These are phyloP conservation scores for Hebeloma cylindrosporum DNA, from an alignment of 768 basidiomycete genomes.

Conservation along the genomic window DNA sequence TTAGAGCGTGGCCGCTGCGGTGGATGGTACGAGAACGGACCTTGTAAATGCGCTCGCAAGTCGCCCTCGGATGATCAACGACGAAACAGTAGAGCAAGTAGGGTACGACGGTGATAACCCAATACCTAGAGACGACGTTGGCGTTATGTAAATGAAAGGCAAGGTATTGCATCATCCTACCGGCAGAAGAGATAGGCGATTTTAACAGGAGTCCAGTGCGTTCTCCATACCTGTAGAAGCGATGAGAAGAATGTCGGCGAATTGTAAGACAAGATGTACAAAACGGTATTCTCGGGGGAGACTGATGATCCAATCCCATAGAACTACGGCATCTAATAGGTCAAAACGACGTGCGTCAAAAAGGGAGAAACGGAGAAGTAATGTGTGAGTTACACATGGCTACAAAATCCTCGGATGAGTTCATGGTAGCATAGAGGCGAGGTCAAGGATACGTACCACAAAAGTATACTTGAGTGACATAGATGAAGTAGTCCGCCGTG, in stretches of 20 bases:
- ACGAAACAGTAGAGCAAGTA: constrained; percentile 79
- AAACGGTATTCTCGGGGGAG: constrained; percentile 76
- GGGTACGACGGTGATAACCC: constrained; percentile 79
- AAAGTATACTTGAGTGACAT: constrained; percentile 81
- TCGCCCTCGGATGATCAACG: constrained; percentile 59
- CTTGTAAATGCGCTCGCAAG: constrained; percentile 71
- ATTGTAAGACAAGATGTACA: constrained; percentile 39
- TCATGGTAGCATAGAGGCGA: constrained; percentile 21
- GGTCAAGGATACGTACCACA: constrained; percentile 61
- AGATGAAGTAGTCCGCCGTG: constrained; percentile 75
- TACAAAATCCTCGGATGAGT: constrained; percentile 38
- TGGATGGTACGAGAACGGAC: constrained; percentile 32
- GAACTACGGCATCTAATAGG: constrained; percentile 67
- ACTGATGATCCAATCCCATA: constrained; percentile 86
- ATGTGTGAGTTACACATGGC: constrained; percentile 63
- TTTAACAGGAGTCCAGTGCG: constrained; percentile 83
- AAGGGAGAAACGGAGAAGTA: constrained; percentile 25
- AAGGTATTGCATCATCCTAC: constrained; percentile 40
- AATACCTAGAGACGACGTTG: constrained; percentile 54
- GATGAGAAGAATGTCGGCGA: constrained; percentile 21
- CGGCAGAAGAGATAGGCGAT: constrained; percentile 82
- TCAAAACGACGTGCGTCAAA: constrained; percentile 28
- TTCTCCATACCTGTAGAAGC: constrained; percentile 69
- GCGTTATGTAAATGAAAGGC: constrained; percentile 20
- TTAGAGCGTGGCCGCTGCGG: constrained; percentile 7